phyloP scores from a whole-genome alignment of 2,329 filamentous ascomycete genomes.

The Colletotrichum spinosum region DNA sequence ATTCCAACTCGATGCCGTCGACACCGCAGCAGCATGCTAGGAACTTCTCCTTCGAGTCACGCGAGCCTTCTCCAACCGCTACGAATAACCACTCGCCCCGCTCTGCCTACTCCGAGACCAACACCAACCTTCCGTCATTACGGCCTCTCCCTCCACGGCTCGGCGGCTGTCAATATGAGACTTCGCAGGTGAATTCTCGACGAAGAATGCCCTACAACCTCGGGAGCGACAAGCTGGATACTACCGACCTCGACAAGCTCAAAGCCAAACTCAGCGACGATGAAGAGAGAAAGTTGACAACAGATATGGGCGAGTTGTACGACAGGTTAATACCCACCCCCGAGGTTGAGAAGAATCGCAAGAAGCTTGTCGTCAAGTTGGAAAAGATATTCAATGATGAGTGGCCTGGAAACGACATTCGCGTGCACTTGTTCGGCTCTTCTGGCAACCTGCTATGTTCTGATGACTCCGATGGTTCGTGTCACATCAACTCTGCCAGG shows the following conservation, averaged over 20 bases:
- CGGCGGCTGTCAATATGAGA: constrained; percentile 87
- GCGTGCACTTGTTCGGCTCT: constrained; percentile 95
- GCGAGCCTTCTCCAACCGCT: constrained; percentile 82
- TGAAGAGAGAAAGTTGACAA: constrained; percentile 80
- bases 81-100: constrained; percentile 85
- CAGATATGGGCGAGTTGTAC: constrained; percentile 88
- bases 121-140: constrained; percentile 76
- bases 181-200: constrained; percentile 81
- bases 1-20: constrained; percentile 92
- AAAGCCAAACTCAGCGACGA: constrained; percentile 77
- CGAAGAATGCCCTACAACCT: constrained; percentile 92
- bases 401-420: constrained; percentile 92
- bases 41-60: constrained; percentile 83
- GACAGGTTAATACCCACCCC: constrained; percentile 84
- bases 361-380: constrained; percentile 85
- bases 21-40: constrained; percentile 91
- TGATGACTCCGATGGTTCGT: constrained; percentile 92
- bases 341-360: constrained; percentile 80
- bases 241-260: constrained; percentile 76
- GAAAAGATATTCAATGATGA: constrained; percentile 88
- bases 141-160: constrained; percentile 69
- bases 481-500: not conserved
- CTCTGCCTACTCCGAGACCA: constrained; percentile 91
- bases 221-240: constrained; percentile 82
- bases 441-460: constrained; percentile 96